These are phyloP conservation scores for Coccinonectria pachysandricola DNA, from an alignment of 2,329 filamentous ascomycete genomes.

Conservation along the genomic window DNA sequence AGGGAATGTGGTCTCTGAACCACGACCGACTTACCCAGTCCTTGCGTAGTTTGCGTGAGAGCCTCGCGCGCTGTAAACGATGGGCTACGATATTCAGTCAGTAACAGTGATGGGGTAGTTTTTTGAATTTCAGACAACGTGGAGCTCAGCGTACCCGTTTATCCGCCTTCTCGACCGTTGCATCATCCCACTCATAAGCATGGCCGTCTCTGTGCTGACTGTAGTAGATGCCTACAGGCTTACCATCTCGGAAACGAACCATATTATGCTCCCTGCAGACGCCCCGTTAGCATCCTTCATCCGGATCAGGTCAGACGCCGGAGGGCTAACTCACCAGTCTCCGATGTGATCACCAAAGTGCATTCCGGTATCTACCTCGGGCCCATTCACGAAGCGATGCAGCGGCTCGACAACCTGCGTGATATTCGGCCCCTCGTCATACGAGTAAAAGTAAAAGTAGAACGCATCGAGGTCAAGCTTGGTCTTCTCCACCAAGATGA, in stretches of 20 bases:
- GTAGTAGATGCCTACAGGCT: slow-evolving; percentile 18
- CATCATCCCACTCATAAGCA: slow-evolving; percentile 21
- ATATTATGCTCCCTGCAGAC: slow-evolving; percentile 17
- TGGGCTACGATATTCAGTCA: slow-evolving; percentile 15
- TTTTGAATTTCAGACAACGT: too few species aligned
- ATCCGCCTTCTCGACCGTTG: slow-evolving; percentile 11
- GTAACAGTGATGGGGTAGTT: background rate
- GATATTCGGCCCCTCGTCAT: slow-evolving; percentile 22
- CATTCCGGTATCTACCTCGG: slow-evolving; percentile 9
- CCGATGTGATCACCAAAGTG: slow-evolving; percentile 23
- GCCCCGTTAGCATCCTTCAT: slow-evolving; percentile 4
- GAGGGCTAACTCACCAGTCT: slow-evolving; percentile 13
- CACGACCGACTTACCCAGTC: slow-evolving; percentile 19
- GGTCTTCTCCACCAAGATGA: slow-evolving; percentile 21
- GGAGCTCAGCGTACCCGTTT: slow-evolving; percentile 15
- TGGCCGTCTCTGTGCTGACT: slow-evolving; percentile 19
- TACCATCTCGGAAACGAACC: slow-evolving; percentile 17
- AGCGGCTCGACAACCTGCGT: slow-evolving; percentile 22
- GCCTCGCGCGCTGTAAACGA: slow-evolving; percentile 24
- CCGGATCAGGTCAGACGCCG: fast-evolving
- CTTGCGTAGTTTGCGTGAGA: slow-evolving; percentile 25
- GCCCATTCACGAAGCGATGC: slow-evolving; percentile 9
- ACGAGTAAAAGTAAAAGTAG: slow-evolving; percentile 27
- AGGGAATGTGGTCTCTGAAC: too few species aligned
- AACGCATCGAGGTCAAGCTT: slow-evolving; percentile 21